Conservation (phyloP, 257 asterid genomes). For the Thymus mandschuricus region DNA sequence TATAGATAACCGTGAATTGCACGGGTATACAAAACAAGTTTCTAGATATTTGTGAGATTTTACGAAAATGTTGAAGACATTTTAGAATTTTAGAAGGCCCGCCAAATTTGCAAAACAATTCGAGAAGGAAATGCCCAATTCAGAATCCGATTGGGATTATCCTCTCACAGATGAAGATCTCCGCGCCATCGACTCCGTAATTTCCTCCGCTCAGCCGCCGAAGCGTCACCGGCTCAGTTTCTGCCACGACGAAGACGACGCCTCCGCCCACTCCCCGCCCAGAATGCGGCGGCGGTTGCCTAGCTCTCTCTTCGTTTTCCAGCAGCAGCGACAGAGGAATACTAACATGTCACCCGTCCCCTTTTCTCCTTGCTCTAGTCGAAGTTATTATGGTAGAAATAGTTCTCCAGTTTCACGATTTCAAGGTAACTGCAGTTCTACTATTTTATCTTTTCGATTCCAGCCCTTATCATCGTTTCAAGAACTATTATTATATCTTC, state of each 20-base stretch:
- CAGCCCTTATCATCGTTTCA: not conserved
- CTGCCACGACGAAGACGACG: slow-evolving; percentile 27
- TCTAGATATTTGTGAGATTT: too few species aligned
- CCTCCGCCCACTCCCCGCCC: slow-evolving; percentile 36
- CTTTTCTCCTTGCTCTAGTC: slow-evolving; percentile 44
- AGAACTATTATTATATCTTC: not conserved
- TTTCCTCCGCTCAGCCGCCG: slow-evolving; percentile 32
- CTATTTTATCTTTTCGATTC: slow-evolving; percentile 10
- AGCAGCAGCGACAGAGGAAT: slow-evolving; percentile 33
- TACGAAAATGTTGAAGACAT: too few species aligned
- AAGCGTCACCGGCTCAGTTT: slow-evolving; percentile 37
- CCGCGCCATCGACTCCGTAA: slow-evolving; percentile 63
- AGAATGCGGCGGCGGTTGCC: slow-evolving; percentile 71
- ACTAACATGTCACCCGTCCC: slow-evolving; percentile 22
- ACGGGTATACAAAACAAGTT: too few species aligned
- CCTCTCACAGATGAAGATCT: slow-evolving; percentile 80
- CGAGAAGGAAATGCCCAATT: slow-evolving; percentile 30
- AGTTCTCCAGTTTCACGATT: slow-evolving; percentile 26
- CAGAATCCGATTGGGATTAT: slow-evolving; percentile 58
- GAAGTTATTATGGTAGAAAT: slow-evolving; percentile 17
- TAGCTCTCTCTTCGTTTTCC: slow-evolving; percentile 59
- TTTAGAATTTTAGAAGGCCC: not conserved
- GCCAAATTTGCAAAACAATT: slow-evolving; percentile 18
- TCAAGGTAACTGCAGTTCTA: slow-evolving; percentile 39
- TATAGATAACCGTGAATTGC: too few species aligned